A percentile compares a stretch with the other conserved stretches of the same genome.
Evolutionary conservation across 2,329 filamentous ascomycete species (phyloP).

Genomic region (Alternaria conjuncta): DNA sequence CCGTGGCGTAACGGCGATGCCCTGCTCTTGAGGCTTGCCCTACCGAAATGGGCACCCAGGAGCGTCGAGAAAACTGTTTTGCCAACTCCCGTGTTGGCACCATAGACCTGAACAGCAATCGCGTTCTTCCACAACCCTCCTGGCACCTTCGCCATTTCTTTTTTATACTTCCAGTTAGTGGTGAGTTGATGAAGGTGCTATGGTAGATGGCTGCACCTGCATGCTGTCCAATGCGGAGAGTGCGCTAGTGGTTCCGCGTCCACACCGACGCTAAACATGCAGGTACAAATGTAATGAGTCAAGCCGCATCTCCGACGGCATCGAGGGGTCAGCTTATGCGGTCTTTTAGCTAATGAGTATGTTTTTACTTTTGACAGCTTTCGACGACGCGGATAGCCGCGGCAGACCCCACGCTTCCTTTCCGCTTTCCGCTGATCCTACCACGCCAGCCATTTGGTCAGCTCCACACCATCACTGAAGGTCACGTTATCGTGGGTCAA

Average conservation of each 20-base stretch:
- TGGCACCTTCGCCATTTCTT: conserved; percentile 55
- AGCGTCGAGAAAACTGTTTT: conserved; percentile 82
- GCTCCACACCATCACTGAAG: not conserved
- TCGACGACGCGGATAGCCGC: conserved; percentile 1
- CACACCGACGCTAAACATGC: conserved; percentile 4
- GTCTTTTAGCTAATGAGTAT: conserved; percentile 10
- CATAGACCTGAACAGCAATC: conserved; percentile 76
- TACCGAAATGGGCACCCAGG: conserved; percentile 65
- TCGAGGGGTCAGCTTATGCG: not conserved
- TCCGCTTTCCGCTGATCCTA: not conserved
- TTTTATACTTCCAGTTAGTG: not conserved
- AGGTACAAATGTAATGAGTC: conserved; percentile 14
- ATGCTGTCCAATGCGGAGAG: not conserved
- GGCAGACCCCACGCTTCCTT: conserved; percentile 6
- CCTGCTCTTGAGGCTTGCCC: conserved; percentile 7
- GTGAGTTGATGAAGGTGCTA: not conserved
- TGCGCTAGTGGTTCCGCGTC: conserved; percentile 1
- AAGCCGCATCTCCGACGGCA: conserved; percentile 3
- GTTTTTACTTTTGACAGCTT: not conserved
- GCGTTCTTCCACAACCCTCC: conserved; percentile 72
- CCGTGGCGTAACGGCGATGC: not conserved
- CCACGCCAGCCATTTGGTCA: not conserved
- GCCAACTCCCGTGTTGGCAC: conserved; percentile 83
- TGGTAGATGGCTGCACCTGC: not conserved
- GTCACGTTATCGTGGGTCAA: not conserved